Evolutionary conservation across 208 protist genomes (phyloP).

Genomic region (Borovskyia barvae): DNA sequence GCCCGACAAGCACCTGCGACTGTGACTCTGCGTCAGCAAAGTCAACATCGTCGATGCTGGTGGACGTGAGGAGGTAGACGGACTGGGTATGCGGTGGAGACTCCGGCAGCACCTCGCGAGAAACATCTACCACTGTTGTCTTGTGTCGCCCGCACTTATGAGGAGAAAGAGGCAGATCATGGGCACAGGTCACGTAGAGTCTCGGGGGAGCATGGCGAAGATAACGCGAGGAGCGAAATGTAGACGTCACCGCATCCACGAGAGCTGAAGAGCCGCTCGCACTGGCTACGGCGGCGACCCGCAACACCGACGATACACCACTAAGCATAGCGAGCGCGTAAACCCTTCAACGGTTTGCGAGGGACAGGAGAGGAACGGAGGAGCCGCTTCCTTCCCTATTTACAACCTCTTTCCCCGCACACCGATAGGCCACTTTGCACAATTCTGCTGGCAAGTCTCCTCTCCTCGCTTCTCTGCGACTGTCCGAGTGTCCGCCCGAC

Average conservation of each 20-base stretch:
- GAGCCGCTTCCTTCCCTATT: too few relatives aligned
- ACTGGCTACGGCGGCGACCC: background rate
- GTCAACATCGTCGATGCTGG: conserved; percentile 34
- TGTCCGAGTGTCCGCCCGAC: too few relatives aligned
- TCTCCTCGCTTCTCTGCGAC: too few relatives aligned
- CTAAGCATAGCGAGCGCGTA: too few relatives aligned
- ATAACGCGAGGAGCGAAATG: conserved; percentile 32
- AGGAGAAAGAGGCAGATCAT: background rate
- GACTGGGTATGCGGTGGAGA: conserved; percentile 46
- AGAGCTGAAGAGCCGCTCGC: conserved; percentile 1
- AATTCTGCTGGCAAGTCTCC: too few relatives aligned
- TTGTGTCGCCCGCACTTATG: conserved; percentile 37
- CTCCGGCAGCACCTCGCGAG: conserved; percentile 1
- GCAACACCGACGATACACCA: background rate
- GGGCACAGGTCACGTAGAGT: conserved; percentile 67
- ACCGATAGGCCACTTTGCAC: too few relatives aligned
- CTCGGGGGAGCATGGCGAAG: conserved; percentile 64
- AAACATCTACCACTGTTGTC: conserved; percentile 60
- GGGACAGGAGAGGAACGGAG: too few relatives aligned
- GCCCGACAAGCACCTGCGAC: conserved; percentile 53
- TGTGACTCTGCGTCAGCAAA: conserved; percentile 30
- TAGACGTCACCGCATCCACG: conserved; percentile 3
- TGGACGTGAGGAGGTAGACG: conserved; percentile 61
- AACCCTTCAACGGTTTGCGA: too few relatives aligned
- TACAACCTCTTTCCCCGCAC: too few relatives aligned